phyloP scores from a whole-genome alignment of 768 basidiomycete species.

The Lyophyllum shimeji region DNA sequence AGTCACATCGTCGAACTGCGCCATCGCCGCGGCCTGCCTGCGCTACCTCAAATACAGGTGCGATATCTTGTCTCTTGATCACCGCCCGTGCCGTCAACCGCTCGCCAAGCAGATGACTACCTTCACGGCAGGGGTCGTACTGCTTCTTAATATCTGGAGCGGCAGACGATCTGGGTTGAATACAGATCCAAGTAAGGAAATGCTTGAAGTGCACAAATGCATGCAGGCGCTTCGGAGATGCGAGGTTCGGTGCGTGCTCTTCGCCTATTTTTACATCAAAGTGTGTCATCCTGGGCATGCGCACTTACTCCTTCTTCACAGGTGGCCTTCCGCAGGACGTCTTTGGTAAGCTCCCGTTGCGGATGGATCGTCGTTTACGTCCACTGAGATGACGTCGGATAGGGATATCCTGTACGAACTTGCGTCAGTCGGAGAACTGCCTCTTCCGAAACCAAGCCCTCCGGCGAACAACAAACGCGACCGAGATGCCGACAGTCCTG shows the following conservation, averaged over 20 bases:
- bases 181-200: constrained; percentile 51
- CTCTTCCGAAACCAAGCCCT: constrained; percentile 58
- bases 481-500: constrained; percentile 54
- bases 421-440: constrained; percentile 69
- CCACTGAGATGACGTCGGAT: not conserved
- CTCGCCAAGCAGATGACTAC: constrained; percentile 31
- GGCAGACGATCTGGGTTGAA: constrained; percentile 49
- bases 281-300: not conserved
- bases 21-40: constrained; percentile 31
- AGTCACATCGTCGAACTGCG: constrained; percentile 75
- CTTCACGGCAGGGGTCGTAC: constrained; percentile 52
- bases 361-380: constrained; percentile 26
- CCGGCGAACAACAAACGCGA: constrained; percentile 58
- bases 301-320: not conserved
- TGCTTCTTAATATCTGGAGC: constrained; percentile 70
- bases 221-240: constrained; percentile 48
- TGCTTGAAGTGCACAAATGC: constrained; percentile 67
- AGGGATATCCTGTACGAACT: constrained; percentile 78
- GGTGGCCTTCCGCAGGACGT: constrained; percentile 46
- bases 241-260: constrained; percentile 31
- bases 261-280: not conserved
- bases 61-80: constrained; percentile 11
- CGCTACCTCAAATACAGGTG: constrained; percentile 36
- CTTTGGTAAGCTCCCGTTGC: constrained; percentile 33
- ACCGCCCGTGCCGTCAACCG: not conserved